phyloP scores from a whole-genome alignment of 2,329 filamentous ascomycete genomes.

The Aspergillus bombycis region DNA sequence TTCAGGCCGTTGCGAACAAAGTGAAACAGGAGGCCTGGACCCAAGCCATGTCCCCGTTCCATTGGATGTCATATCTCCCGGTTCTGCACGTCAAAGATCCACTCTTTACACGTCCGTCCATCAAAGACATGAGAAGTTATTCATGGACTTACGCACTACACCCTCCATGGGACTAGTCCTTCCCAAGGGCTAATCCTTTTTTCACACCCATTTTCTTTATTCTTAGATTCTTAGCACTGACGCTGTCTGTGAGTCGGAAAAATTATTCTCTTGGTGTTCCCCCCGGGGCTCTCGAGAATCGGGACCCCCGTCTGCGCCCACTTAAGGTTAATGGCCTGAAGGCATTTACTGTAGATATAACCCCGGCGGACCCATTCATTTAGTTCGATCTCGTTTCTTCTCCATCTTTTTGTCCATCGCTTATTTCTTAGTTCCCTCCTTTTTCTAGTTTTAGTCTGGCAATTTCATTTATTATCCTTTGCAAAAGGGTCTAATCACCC shows the following conservation, averaged over 20 bases:
- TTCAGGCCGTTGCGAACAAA: constrained; percentile 6
- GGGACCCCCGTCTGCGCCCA: neutral
- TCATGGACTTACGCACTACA: neutral
- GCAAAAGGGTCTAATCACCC: neutral
- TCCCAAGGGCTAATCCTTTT: neutral
- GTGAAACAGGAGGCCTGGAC: constrained; percentile 14
- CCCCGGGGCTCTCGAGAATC: neutral
- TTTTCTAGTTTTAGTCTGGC: neutral
- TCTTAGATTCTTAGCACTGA: neutral
- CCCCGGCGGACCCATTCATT: constrained; percentile 1
- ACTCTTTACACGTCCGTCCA: neutral
- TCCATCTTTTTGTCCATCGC: neutral
- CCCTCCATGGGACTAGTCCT: neutral
- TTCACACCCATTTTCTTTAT: neutral
- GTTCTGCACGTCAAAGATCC: neutral
- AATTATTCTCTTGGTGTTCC: neutral
- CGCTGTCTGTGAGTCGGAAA: neutral
- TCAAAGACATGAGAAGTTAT: neutral
- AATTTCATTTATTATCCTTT: neutral
- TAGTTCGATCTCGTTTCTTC: neutral
- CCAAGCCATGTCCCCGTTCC: neutral
- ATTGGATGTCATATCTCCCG: neutral
- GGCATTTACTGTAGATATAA: neutral
- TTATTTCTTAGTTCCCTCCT: neutral
- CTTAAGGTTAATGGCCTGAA: neutral